Conservation (phyloP, 1,139 yeast genomes). For the Sugiyamaella neomexicana region DNA sequence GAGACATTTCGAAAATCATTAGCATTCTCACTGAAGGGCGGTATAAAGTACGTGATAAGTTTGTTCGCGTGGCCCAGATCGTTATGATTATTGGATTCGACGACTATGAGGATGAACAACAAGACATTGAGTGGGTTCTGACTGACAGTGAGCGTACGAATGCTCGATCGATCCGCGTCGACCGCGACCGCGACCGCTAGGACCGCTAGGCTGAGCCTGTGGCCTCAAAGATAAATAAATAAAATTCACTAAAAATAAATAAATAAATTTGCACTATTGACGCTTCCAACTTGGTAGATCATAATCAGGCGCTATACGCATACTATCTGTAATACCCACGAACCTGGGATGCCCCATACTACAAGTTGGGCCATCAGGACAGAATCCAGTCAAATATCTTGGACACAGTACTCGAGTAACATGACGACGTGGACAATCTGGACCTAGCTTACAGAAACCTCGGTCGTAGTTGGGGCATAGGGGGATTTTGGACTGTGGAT, state of each 20-base stretch:
- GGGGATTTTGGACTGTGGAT: slow-evolving; percentile 84
- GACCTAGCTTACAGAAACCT: slow-evolving; percentile 95
- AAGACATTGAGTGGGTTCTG: slow-evolving; percentile 74
- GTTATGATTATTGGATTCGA: slow-evolving; percentile 81
- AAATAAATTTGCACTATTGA: neutral
- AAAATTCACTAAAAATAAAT: neutral
- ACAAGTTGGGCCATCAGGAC: slow-evolving; percentile 61
- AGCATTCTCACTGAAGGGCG: slow-evolving; percentile 37
- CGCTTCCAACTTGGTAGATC: slow-evolving; percentile 22
- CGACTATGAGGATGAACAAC: slow-evolving; percentile 70
- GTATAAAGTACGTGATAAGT: slow-evolving; percentile 73
- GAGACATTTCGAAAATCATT: slow-evolving; percentile 74
- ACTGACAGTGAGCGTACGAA: slow-evolving; percentile 71
- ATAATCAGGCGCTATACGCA: slow-evolving; percentile 42
- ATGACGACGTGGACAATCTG: slow-evolving; percentile 81
- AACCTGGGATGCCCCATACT: slow-evolving; percentile 47
- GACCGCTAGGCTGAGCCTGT: neutral
- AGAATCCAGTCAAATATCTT: slow-evolving; percentile 84
- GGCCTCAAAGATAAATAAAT: no score
- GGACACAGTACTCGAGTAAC: slow-evolving; percentile 77
- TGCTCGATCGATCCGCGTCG: slow-evolving; percentile 44
- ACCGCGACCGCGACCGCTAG: no score
- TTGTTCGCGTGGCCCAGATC: slow-evolving; percentile 78
- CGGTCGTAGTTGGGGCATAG: slow-evolving; percentile 79
- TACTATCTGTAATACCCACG: slow-evolving; percentile 28